phyloP scores from a whole-genome alignment of 2,329 filamentous ascomycete species.

The Phoma sp. region DNA sequence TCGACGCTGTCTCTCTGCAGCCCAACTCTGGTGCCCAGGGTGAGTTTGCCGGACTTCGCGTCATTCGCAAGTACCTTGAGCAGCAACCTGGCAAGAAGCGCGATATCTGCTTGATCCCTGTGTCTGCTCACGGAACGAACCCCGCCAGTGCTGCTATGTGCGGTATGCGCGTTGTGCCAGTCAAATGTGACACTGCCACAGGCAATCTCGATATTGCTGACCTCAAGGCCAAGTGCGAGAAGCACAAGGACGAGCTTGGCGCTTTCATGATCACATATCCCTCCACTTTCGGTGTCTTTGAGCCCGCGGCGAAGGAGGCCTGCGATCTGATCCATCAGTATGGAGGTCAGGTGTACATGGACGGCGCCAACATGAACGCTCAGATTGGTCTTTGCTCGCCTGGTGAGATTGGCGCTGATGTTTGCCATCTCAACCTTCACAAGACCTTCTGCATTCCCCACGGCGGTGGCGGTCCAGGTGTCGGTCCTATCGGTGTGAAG shows the following conservation, averaged over 20 bases:
- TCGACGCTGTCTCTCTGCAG: conserved; percentile 87
- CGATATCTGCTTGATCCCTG: conserved; percentile 91
- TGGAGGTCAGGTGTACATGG: conserved; percentile 97
- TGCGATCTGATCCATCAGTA: conserved; percentile 85
- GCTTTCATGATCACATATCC: conserved; percentile 98
- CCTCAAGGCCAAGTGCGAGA: conserved; percentile 84
- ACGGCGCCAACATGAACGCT: conserved; percentile 98
- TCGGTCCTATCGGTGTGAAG: conserved; percentile 92
- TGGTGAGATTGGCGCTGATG: conserved; percentile 92
- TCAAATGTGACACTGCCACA: conserved; percentile 87
- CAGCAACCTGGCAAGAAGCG: conserved; percentile 70
- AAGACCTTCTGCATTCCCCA: conserved; percentile 99
- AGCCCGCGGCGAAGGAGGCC: conserved; percentile 84
- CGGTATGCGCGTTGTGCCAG: conserved; percentile 88
- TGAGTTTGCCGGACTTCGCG: conserved; percentile 87
- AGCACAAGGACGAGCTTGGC: conserved; percentile 82
- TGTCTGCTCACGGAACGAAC: conserved; percentile 95
- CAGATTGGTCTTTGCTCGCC: conserved; percentile 95
- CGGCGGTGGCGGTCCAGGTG: conserved; percentile 90
- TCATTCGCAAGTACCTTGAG: conserved; percentile 85
- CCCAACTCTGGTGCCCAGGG: conserved; percentile 97
- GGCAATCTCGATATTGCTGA: conserved; percentile 90
- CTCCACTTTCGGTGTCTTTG: conserved; percentile 92
- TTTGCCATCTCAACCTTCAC: conserved; percentile 96
- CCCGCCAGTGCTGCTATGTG: conserved; percentile 95